Conservation (phyloP, 176 grass and related monocot species). For the Eragrostis curvula region DNA sequence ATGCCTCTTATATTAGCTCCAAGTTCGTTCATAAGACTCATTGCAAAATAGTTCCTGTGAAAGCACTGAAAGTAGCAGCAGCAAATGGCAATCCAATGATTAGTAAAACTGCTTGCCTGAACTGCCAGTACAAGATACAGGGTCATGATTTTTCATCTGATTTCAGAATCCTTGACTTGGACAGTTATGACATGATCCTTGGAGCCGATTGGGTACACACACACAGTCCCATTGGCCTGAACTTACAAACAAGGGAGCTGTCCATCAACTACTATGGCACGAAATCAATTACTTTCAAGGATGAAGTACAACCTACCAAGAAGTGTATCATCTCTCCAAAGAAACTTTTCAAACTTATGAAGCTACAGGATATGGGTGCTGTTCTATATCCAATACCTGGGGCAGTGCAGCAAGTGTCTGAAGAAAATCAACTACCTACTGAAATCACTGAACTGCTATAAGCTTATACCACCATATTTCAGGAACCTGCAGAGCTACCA, state of each 20-base stretch:
- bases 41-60: fast-evolving
- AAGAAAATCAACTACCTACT: no score
- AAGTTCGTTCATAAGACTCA: not conserved
- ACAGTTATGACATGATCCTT: not conserved
- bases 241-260: not conserved
- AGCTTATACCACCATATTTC: not conserved
- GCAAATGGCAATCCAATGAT: not conserved
- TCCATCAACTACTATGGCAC: not conserved
- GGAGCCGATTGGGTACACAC: not conserved
- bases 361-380: not conserved
- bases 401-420: no score
- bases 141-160: not conserved
- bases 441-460: not conserved
- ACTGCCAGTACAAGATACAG: not conserved
- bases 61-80: fast-evolving
- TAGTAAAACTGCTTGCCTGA: not conserved
- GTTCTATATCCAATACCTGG: not conserved
- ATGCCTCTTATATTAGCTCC: not conserved
- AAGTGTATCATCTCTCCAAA: fast-evolving
- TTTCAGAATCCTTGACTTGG: not conserved
- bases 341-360: not conserved
- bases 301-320: not conserved
- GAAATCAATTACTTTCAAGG: not conserved
- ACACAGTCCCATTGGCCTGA: not conserved
- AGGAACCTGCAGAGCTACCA: not conserved